Conservation (phyloP, 108 stramenopile genomes). For the Cyclotella sp. region DNA sequence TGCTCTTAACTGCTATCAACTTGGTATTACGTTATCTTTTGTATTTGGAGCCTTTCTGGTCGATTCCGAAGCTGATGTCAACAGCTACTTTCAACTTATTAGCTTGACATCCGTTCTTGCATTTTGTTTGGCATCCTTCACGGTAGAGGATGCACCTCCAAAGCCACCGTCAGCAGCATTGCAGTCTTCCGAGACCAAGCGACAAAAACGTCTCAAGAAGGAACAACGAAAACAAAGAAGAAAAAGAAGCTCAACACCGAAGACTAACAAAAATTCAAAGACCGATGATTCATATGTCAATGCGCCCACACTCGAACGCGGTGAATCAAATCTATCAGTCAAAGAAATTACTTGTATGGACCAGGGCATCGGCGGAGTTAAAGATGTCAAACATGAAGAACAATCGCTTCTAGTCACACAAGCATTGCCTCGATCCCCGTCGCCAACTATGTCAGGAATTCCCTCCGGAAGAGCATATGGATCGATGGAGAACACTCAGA, state of each 20-base stretch:
- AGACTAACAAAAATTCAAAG: not conserved
- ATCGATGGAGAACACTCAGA: not conserved
- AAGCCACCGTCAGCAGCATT: slow-evolving; percentile 75
- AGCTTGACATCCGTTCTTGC: slow-evolving; percentile 65
- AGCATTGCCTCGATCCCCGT: not conserved
- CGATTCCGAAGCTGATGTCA: slow-evolving; percentile 58
- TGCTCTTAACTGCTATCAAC: slow-evolving; percentile 80
- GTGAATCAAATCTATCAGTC: not conserved
- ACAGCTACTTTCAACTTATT: slow-evolving; percentile 74
- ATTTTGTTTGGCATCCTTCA: slow-evolving; percentile 68
- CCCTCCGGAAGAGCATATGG: not conserved
- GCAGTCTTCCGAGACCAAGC: slow-evolving; percentile 44
- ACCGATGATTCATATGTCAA: no score
- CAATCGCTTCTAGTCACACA: not conserved
- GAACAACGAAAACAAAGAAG: not conserved
- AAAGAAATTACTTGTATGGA: not conserved
- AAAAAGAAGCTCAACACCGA: not conserved
- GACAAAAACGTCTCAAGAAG: slow-evolving; percentile 15
- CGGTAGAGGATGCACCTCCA: slow-evolving; percentile 84
- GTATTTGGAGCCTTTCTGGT: slow-evolving; percentile 79
- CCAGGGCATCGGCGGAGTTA: not conserved
- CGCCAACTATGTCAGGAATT: not conserved
- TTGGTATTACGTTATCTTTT: slow-evolving; percentile 84
- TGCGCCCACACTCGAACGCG: no score
- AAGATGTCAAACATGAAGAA: not conserved